Base-by-base conservation (phyloP, 208 protist species). In the Kentomonas sorsogonicus region DNA sequence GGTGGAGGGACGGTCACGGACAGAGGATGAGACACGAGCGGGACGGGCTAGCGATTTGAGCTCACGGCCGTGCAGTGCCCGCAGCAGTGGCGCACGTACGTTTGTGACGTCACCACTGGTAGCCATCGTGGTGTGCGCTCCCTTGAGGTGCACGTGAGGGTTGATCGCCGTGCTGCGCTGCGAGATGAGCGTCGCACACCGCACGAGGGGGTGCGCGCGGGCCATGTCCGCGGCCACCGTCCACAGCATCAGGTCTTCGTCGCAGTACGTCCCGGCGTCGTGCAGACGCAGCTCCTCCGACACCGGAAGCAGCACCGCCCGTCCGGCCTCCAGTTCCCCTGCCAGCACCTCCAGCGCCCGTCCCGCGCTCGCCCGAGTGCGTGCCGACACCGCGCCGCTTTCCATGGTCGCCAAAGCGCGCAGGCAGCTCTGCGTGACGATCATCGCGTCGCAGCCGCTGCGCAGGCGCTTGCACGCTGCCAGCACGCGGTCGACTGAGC, bases 171-270 rank as follows among this genome's bases (percentile, higher is more conserved):
- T 50, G 48, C 53, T 69, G 25, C 59, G 59, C 0, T 44, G 54
- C 54, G 76, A 75, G 45, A 92, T 83, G 13, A 95, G 63, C 22
- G 84, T 84, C 58, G 80, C 67, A n/a, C 87, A 75, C 57, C 85
- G 83, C 57, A 92, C 79, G 16, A 92, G 44, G 4, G 88, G 88
- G 23, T 91, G 30, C 66, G 92, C 84, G 4, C 84, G 76, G 0
- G 84, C 80, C 20, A 89, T 73, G 58, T 79, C 87, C 15, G 84
- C 88, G 18, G 84, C 84, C 23, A 95, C 31, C 1, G 79, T 89
- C 85, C 88, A 95, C 34, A 92, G 66, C 70, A 95, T 85, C 16
- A 95, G 58, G 61, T 95, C 88, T 55, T 95, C 88, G 47, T 92
- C 83, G 59, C 83, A 91, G 66, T 89, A 91, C 10, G 68, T 65